Evolutionary conservation across 805 yeast genomes (phyloP), one percentile per base, ranked within the genome.

Genomic region (Starmerella apis): DNA sequence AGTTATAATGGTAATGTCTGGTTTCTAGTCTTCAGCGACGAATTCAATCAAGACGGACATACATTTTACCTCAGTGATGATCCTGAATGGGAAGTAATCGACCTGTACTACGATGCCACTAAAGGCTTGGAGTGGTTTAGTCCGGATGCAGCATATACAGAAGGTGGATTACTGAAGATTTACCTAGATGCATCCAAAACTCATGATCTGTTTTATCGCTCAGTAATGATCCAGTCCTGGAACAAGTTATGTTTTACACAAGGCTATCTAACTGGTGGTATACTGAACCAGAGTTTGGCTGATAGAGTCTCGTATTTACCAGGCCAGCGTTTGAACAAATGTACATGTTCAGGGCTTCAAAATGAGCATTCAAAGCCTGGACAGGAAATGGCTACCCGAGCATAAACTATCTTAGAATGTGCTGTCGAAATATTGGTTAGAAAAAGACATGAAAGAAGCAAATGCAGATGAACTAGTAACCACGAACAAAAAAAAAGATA

Each of bases 181-280:
- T 72, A 81, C 48, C 68, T 88, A 79, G 96, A 88, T 63, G 94
- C 95, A 2, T 83, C 70, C 66, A 69, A 76, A 61, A 84, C 83
- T 66, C 95, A 87, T 67, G 70, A 81, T 59, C 68, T 88, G 56
- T 79, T 71, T 64, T 88, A 88, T 70, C 75, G 96, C 59, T 83
- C 94, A 1, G 96, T 90, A 23, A 86, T 86, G 95, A 61, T 88
- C 11, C 95, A 87, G 67, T 74, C 84, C 24, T 88, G 97, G 97
- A 88, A 88, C 67, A 80, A 81, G 67, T 61, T 88, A 62, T 88
- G 96, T 63, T 86, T 82, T 64, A 81, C 94, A 3, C 86, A 86
- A 62, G 96, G 96, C 44, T 63, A 71, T 38, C 59, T 87, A 56
- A 87, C 88, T 2, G 96, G 97, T 57, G 87, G 87, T 57, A 87